Conservation (phyloP, 352 stramenopile species). For the Elongisporangium senticosum region DNA sequence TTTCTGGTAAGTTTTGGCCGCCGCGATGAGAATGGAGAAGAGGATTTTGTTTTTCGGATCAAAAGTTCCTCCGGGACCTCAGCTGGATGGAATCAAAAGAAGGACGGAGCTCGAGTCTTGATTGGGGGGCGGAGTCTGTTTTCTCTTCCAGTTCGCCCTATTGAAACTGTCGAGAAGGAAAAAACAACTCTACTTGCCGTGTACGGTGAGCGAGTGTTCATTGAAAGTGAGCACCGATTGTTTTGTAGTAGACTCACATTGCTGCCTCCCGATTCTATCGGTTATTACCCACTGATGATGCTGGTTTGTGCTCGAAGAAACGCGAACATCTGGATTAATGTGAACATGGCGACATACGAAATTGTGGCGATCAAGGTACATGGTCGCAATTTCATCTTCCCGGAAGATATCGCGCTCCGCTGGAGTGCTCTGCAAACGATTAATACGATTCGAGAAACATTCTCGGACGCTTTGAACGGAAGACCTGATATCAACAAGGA, state of each 20-base stretch:
- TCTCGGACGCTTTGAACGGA: constrained; percentile 52
- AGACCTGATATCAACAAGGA: constrained; percentile 9
- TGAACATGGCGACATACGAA: constrained; percentile 38
- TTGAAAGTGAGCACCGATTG: constrained; percentile 70
- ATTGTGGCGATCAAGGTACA: constrained; percentile 70
- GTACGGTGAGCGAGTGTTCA: constrained; percentile 68
- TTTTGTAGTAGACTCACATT: constrained; percentile 77
- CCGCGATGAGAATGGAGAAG: constrained; percentile 23
- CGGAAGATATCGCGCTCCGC: constrained; percentile 35
- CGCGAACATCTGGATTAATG: constrained; percentile 64
- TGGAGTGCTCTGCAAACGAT: constrained; percentile 31
- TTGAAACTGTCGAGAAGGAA: constrained; percentile 14
- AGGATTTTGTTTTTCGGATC: constrained; percentile 43
- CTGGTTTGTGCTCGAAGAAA: constrained; percentile 30
- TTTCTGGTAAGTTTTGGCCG: constrained; percentile 69
- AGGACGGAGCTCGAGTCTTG: constrained; percentile 56
- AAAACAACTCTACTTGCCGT: constrained; percentile 43
- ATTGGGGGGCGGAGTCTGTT: constrained; percentile 63
- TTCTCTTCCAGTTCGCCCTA: constrained; percentile 43
- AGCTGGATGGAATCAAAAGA: constrained; percentile 49
- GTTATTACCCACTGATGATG: constrained; percentile 62
- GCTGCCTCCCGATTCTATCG: constrained; percentile 43
- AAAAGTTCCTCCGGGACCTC: constrained; percentile 33
- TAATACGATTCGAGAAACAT: constrained; percentile 43
- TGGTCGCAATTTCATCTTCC: constrained; percentile 40